Percentiles rank a stretch among this genome's conserved stretches.
Conservation (phyloP, 371 early-diverging fungal species). For the Nematocida sp. region DNA sequence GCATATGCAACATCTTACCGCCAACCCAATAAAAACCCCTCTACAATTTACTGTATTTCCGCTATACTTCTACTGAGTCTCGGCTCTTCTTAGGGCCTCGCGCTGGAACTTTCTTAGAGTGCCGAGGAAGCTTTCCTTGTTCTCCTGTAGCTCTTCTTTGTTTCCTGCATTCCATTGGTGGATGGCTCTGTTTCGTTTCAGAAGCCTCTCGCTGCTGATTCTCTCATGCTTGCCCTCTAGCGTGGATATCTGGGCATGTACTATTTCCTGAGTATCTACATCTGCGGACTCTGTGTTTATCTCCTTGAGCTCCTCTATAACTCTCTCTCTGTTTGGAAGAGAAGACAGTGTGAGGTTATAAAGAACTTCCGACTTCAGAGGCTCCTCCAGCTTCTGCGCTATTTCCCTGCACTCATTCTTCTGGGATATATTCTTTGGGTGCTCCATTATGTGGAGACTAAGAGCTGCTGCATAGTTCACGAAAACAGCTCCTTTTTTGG, state of each 20-base stretch:
- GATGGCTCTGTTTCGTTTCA: conserved; percentile 34
- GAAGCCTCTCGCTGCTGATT: conserved; percentile 1
- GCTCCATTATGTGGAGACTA: not conserved
- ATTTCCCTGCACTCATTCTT: conserved; percentile 3
- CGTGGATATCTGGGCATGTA: conserved; percentile 22
- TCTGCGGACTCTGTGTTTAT: conserved; percentile 19
- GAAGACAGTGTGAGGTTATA: conserved; percentile 30
- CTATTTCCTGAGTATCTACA: conserved; percentile 1
- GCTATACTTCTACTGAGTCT: too few species aligned
- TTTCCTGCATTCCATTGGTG: conserved; percentile 18
- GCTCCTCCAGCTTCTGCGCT: not conserved
- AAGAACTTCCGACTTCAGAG: not conserved
- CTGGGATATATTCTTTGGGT: not conserved
- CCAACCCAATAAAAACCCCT: too few species aligned
- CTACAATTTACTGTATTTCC: too few species aligned
- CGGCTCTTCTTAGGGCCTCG: too few species aligned
- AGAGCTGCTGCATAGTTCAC: conserved; percentile 48
- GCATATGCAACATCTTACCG: too few species aligned
- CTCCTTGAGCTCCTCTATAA: not conserved
- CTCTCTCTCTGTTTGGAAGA: conserved; percentile 10
- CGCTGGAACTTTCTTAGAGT: conserved; percentile 24
- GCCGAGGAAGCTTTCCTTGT: too few species aligned
- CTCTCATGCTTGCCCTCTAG: not conserved
- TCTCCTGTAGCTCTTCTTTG: not conserved
- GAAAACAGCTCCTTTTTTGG: not conserved